A percentile compares a stretch with the other conserved stretches of the same genome.
Evolutionary conservation across 257 asterid species (phyloP).

Genomic region (Solanum verrucosum): DNA sequence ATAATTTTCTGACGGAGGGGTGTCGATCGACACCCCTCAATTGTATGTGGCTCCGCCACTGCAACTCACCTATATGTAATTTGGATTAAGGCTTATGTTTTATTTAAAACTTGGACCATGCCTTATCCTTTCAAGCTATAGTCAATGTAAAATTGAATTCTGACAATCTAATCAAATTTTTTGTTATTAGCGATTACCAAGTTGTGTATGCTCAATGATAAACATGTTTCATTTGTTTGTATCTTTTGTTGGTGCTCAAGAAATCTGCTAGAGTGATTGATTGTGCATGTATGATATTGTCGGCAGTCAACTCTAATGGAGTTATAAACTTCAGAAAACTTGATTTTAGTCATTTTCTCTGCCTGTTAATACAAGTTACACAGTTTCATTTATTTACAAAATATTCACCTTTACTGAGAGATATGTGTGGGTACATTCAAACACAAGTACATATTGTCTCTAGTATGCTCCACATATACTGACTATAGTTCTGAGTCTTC

Average conservation of each 20-base stretch:
- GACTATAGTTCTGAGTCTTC: slow-evolving; percentile 37
- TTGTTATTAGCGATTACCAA: background rate
- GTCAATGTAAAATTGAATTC: background rate
- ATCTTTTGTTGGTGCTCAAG: background rate
- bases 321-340: background rate
- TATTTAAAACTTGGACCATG: background rate
- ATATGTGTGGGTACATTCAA: background rate
- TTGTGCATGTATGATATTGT: background rate
- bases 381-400: background rate
- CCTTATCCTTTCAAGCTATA: background rate
- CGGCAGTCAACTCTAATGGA: background rate
- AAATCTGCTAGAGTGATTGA: background rate
- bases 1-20: too few species aligned
- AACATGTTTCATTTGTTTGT: background rate
- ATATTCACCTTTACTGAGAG: background rate
- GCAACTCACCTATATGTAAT: background rate
- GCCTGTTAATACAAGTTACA: background rate
- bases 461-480: background rate
- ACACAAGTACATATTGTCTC: background rate
- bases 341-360: background rate
- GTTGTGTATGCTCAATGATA: background rate
- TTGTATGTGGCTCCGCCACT: too few species aligned
- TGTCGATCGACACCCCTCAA: too few species aligned
- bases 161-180: background rate
- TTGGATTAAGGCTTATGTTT: background rate